phyloP scores from a whole-genome alignment of 495 filamentous ascomycete genomes.

The Penicillium paradoxum region DNA sequence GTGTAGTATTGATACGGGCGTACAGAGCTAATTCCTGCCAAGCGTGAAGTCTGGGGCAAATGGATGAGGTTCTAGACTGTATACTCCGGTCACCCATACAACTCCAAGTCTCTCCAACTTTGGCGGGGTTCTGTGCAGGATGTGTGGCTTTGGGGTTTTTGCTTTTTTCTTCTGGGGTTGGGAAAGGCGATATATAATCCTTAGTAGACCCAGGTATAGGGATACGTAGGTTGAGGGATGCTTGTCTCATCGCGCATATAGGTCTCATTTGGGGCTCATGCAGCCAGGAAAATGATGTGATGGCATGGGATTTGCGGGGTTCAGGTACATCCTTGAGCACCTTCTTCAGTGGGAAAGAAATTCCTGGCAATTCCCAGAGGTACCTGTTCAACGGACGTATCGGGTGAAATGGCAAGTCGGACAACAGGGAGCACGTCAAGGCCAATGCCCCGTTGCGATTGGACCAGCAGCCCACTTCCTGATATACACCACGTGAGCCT shows the following conservation, averaged over 20 bases:
- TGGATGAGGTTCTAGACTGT: slow-evolving; percentile 1
- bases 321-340: neutral
- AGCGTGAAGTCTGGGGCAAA: neutral
- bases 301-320: slow-evolving; percentile 1
- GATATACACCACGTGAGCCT: slow-evolving; percentile 24
- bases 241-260: neutral
- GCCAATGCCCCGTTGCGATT: slow-evolving; percentile 6
- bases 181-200: no score
- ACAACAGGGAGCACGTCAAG: neutral
- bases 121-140: neutral
- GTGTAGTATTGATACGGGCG: no score
- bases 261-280: neutral
- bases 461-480: no score
- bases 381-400: neutral
- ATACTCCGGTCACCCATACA: no score
- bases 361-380: no score
- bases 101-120: neutral
- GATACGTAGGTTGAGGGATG: neutral
- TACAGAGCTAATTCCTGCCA: no score
- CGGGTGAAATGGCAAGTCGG: neutral
- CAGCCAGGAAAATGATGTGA: slow-evolving; percentile 1
- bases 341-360: neutral
- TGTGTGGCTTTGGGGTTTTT: neutral
- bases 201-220: neutral
- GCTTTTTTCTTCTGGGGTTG: neutral